phyloP scores from a whole-genome alignment of 441 rosid species.

The Gossypium gossypioides region DNA sequence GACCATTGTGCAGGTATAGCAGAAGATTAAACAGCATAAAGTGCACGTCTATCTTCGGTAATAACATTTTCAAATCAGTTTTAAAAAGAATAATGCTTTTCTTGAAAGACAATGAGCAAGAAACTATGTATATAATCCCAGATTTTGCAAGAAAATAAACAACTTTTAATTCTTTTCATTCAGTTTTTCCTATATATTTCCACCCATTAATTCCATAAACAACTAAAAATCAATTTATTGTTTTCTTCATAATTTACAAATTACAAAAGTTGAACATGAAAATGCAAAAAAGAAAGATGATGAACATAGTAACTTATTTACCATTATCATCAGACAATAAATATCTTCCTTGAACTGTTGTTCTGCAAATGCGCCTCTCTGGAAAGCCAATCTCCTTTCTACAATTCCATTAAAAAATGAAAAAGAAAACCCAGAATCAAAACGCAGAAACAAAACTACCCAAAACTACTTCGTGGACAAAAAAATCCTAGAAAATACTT shows the following conservation, averaged over 20 bases:
- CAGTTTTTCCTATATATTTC: background rate
- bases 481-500: background rate
- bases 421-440: background rate
- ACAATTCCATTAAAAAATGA: background rate
- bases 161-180: background rate
- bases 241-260: background rate
- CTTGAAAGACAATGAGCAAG: background rate
- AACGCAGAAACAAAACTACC: background rate
- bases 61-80: background rate
- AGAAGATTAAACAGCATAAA: background rate
- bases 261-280: background rate
- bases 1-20: background rate
- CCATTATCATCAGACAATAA: slow-evolving; percentile 77
- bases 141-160: background rate
- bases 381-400: slow-evolving; percentile 61
- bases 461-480: background rate
- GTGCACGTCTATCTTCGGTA: background rate
- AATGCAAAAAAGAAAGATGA: background rate
- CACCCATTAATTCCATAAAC: background rate
- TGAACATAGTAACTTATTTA: slow-evolving; percentile 21
- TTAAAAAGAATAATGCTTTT: background rate
- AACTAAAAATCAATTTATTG: background rate
- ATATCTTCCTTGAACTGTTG: slow-evolving; percentile 83
- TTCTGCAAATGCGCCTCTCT: slow-evolving; percentile 47
- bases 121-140: background rate